These are phyloP conservation scores for Ambrosiella beaveri DNA, from an alignment of 2,329 filamentous ascomycete species.

Conservation along the genomic window DNA sequence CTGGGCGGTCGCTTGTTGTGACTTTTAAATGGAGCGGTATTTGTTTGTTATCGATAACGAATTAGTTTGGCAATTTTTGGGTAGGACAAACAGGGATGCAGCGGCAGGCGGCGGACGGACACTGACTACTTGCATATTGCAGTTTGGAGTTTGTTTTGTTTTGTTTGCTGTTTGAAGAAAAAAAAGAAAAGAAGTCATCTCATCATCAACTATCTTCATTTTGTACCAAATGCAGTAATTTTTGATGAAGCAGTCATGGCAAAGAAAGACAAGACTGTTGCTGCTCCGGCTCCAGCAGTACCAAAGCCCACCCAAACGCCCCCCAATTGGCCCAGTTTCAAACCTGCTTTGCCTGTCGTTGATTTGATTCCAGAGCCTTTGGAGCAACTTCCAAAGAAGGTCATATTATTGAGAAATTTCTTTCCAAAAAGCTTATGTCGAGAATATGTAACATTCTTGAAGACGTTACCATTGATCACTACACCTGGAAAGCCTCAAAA, in stretches of 20 bases:
- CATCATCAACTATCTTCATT: background rate
- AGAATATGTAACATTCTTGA: conserved; percentile 57
- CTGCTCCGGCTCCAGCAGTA: conserved; percentile 13
- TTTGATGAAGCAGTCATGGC: background rate
- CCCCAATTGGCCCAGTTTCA: conserved; percentile 53
- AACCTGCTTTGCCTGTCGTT: conserved; percentile 47
- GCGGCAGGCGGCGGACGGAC: background rate
- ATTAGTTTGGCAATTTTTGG: background rate
- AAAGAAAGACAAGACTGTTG: conserved; percentile 15
- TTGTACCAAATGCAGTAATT: background rate
- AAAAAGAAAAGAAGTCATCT: no score
- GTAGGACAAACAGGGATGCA: background rate
- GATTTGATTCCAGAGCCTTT: conserved; percentile 44
- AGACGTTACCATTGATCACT: conserved; percentile 51
- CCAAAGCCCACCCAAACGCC: conserved; percentile 15
- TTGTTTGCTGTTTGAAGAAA: no score
- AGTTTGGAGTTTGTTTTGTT: no score
- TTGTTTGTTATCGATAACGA: background rate
- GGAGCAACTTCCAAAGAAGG: conserved; percentile 37
- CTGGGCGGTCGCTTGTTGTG: background rate
- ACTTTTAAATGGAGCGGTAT: background rate
- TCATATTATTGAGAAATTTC: conserved; percentile 56
- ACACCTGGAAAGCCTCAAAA: conserved; percentile 64
- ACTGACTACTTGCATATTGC: background rate
- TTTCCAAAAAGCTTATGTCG: conserved; percentile 61